Conservation (phyloP, 2,329 filamentous ascomycete genomes). For the Ceratocystis albifundus region DNA sequence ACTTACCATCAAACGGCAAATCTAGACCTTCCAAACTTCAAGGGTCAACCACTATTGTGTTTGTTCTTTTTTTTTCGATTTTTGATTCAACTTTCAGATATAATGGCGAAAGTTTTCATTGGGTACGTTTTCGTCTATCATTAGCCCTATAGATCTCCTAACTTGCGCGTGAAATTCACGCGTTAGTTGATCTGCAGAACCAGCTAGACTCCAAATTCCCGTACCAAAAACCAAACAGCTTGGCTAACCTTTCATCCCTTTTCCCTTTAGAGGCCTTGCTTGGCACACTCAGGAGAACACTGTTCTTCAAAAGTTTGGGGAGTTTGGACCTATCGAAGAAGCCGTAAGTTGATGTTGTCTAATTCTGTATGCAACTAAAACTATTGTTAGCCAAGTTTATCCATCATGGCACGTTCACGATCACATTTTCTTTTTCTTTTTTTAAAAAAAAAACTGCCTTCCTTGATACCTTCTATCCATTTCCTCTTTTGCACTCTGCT, state of each 20-base stretch:
- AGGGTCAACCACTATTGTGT: background rate
- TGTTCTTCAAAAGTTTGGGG: constrained; percentile 80
- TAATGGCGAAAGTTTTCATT: constrained; percentile 91
- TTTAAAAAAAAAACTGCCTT: background rate
- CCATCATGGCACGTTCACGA: background rate
- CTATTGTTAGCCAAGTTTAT: background rate
- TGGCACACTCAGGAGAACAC: constrained; percentile 94
- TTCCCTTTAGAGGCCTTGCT: constrained; percentile 64
- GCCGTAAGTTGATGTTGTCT: constrained; percentile 56
- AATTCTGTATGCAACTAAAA: background rate
- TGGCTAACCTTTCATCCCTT: background rate
- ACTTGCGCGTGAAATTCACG: constrained; percentile 9
- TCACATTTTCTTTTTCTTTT: background rate
- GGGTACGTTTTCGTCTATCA: constrained; percentile 49
- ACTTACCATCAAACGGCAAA: background rate
- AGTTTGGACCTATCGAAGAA: constrained; percentile 85
- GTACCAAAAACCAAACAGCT: background rate
- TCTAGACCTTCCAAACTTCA: background rate
- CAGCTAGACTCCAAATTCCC: background rate
- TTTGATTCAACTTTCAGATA: constrained; percentile 20
- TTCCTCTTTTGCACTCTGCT: background rate
- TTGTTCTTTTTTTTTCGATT: background rate
- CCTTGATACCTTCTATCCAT: background rate
- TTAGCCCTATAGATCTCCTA: background rate
- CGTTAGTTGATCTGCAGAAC: background rate